phyloP scores from a whole-genome alignment of 2,329 filamentous ascomycete species.

The Penicillium sp. region DNA sequence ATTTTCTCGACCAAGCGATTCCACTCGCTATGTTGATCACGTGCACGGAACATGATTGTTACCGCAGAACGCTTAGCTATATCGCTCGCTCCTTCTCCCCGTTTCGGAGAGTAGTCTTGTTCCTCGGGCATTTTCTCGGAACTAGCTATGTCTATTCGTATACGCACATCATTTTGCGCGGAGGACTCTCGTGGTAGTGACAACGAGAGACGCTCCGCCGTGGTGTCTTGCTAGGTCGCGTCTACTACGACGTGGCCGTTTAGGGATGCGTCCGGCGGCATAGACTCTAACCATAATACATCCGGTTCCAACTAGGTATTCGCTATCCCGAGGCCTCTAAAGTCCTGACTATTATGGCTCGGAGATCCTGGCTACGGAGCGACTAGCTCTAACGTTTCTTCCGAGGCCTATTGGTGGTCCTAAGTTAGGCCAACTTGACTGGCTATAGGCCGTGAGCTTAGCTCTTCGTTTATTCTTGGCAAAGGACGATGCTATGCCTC shows the following conservation, averaged over 20 bases:
- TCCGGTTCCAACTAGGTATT: conserved; percentile 1
- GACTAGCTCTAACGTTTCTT: not conserved
- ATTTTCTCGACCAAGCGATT: conserved; percentile 12
- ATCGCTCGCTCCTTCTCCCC: conserved; percentile 3
- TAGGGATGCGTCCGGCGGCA: not conserved
- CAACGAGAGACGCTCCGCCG: too few relatives aligned
- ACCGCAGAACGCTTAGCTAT: not conserved
- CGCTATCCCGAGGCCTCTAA: not conserved
- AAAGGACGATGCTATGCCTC: conserved; percentile 2
- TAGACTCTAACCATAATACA: not conserved
- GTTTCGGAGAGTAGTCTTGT: too few relatives aligned
- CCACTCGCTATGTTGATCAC: conserved; percentile 10
- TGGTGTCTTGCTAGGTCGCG: not conserved
- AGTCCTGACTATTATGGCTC: not conserved
- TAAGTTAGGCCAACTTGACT: not conserved
- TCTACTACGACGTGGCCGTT: not conserved
- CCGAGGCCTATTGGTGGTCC: too few relatives aligned
- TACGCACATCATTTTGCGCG: too few relatives aligned
- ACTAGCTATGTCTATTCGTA: too few relatives aligned
- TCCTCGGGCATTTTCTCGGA: too few relatives aligned
- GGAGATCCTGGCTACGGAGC: not conserved
- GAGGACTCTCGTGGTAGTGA: too few relatives aligned
- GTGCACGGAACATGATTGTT: conserved; percentile 9
- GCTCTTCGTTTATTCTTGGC: conserved; percentile 1
- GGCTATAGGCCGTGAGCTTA: not conserved